Percentiles rank a stretch among this genome's conserved stretches.
Evolutionary conservation across 106 monocot genomes (phyloP).

Genomic region (Iris macrosiphon): DNA sequence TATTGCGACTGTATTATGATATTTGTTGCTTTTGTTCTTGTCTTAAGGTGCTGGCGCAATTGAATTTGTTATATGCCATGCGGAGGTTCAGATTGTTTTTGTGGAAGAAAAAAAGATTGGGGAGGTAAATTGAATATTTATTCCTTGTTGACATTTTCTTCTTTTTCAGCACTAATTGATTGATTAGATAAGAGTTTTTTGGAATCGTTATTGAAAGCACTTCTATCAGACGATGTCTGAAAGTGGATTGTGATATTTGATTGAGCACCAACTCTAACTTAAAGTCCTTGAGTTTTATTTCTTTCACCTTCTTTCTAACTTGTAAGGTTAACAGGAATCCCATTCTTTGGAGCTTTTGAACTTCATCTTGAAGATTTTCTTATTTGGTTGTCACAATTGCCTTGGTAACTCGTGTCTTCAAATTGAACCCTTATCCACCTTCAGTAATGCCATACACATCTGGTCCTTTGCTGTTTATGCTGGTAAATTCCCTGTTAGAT

Average conservation of each 20-base stretch:
- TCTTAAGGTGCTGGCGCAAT: conserved; percentile 71
- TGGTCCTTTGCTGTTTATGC: too few relatives aligned
- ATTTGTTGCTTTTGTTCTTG: conserved; percentile 1
- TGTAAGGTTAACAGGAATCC: too few relatives aligned
- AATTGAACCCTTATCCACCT: too few relatives aligned
- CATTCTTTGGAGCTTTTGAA: too few relatives aligned
- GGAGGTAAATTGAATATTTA: conserved; percentile 40
- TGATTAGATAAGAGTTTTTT: too few relatives aligned
- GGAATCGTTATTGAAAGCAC: neutral
- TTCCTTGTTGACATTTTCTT: neutral
- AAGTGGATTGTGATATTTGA: neutral
- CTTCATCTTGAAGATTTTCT: too few relatives aligned
- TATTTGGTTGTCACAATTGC: too few relatives aligned
- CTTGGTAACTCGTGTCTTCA: too few relatives aligned
- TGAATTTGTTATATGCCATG: conserved; percentile 83
- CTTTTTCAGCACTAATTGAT: neutral
- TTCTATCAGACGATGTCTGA: too few relatives aligned
- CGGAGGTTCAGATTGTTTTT: conserved; percentile 75
- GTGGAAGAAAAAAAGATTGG: conserved; percentile 78
- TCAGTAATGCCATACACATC: too few relatives aligned
- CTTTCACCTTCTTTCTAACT: neutral
- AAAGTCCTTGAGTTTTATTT: neutral
- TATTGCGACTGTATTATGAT: neutral
- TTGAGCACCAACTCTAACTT: neutral
- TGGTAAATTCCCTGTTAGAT: too few relatives aligned